A percentile compares a stretch with the other conserved stretches of the same genome.
phyloP scores from a whole-genome alignment of 2,329 filamentous ascomycete genomes.

The Pseudogymnoascus sp. region DNA sequence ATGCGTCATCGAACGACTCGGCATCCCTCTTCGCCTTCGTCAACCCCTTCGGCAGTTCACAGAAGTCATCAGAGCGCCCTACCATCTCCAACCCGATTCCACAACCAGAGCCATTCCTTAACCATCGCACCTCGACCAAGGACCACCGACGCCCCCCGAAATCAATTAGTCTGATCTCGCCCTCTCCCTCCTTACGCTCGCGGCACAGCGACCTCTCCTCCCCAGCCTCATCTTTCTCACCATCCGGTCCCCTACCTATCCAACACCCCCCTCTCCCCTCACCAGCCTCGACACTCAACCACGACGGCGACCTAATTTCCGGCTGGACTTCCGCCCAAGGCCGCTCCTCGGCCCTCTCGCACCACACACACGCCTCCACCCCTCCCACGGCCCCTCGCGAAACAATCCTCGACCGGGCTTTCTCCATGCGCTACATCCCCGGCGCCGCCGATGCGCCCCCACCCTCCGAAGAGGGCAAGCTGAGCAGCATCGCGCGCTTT shows the following conservation, averaged over 20 bases:
- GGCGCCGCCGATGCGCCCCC: conserved; percentile 42
- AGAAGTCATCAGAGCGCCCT: background rate
- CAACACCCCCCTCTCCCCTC: conserved; percentile 44
- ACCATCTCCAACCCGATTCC: conserved; percentile 13
- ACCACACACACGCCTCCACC: conserved; percentile 34
- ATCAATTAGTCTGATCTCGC: conserved; percentile 45
- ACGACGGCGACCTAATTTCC: conserved; percentile 49
- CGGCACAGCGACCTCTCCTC: conserved; percentile 53
- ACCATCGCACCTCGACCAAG: conserved; percentile 41
- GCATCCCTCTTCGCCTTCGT: conserved; percentile 18
- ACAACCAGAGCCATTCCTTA: conserved; percentile 27
- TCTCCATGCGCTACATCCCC: conserved; percentile 54
- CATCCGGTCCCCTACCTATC: conserved; percentile 38
- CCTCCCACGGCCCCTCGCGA: conserved; percentile 46
- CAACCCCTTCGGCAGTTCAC: conserved; percentile 23
- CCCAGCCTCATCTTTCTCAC: conserved; percentile 23
- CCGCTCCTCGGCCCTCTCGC: conserved; percentile 45
- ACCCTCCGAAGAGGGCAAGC: conserved; percentile 47
- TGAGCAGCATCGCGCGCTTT: conserved; percentile 56
- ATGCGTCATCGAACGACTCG: conserved; percentile 9
- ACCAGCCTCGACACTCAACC: conserved; percentile 42
- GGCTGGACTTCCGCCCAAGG: conserved; percentile 53
- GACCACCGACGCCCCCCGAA: conserved; percentile 32
- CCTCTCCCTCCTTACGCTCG: conserved; percentile 52
- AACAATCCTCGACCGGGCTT: conserved; percentile 59